Evolutionary conservation across 805 yeast species (phyloP), one percentile per base, ranked within the genome.

Genomic region (Yamadazyma kitorensis): DNA sequence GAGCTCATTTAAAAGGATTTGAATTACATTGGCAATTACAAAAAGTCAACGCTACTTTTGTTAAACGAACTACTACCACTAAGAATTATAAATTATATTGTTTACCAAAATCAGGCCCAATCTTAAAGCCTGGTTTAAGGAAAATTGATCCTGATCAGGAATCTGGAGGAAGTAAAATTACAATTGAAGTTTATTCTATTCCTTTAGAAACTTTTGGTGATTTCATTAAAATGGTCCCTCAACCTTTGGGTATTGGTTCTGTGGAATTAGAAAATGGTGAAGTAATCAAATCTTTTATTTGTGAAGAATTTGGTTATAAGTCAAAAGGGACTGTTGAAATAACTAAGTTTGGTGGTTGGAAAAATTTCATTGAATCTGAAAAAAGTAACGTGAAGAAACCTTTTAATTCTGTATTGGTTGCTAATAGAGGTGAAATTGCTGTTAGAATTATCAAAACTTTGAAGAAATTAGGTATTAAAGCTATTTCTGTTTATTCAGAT

Each of bases 341-440:
- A 49, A 85, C 97, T n/a, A 58, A 68, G 15, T 83, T 65, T 54
- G 97, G 97, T 27, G 95, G 96, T 4, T 91, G 96, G 91, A 78
- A 80, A 57, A 63, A 70, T 2, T 86, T 85, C 63, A 64, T 75
- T 30, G 68, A 34, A 39, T 63, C 53, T 38, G 51, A 46, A 46
- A 15, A 49, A 50, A 14, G 51, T 52, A 24, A 37, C 20, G 4
- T 40, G 47, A 41, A 41, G 30, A 77, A 75, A 50, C 93, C 94
- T 1, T 87, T 88, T 62, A 70, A 79, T 14, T 74, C 82, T 8
- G 96, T 91, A n/a, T 72, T 91, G 36, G 93, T 91, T 35, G 98
- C 98, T 25, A 91, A 91, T 68, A 78, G 98, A 64, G 98, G 98
- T 57, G 98, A 91, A 64, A 91, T 91, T 51, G 97, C 98, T 2